A percentile compares a stretch with the other conserved stretches of the same genome.
Evolutionary conservation across 495 filamentous ascomycete genomes (phyloP).

Genomic region (Parathielavia hyrcaniae): DNA sequence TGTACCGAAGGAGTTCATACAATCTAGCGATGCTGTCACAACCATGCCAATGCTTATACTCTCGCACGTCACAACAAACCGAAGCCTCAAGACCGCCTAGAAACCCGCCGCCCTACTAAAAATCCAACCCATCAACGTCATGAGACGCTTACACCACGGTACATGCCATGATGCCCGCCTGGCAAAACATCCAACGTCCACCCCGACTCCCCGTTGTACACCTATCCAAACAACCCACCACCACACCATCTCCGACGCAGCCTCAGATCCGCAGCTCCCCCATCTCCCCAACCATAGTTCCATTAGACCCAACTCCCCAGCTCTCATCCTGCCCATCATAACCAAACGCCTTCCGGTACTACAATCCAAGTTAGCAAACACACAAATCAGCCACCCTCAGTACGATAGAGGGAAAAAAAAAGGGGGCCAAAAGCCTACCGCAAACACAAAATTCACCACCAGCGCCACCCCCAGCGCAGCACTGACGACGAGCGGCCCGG

Average conservation of each 20-base stretch:
- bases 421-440: conserved; percentile 30
- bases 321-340: background rate
- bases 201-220: background rate
- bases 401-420: background rate
- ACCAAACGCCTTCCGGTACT: conserved; percentile 7
- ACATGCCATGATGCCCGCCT: background rate
- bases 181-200: background rate
- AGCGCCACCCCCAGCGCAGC: conserved; percentile 71
- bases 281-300: conserved; percentile 1
- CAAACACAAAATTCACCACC: conserved; percentile 82
- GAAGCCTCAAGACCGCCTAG: no score
- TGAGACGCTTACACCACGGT: no score
- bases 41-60: no score
- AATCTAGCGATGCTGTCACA: no score
- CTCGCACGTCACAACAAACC: no score
- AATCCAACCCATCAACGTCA: no score
- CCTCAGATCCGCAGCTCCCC: conserved; percentile 8
- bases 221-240: background rate
- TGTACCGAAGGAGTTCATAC: no score
- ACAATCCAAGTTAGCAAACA: background rate
- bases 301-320: background rate
- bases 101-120: no score
- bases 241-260: background rate
- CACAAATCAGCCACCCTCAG: no score
- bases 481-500: conserved; percentile 80